Evolutionary conservation across 345 rosid species (phyloP).

Genomic region (Ailanthus altissimus): DNA sequence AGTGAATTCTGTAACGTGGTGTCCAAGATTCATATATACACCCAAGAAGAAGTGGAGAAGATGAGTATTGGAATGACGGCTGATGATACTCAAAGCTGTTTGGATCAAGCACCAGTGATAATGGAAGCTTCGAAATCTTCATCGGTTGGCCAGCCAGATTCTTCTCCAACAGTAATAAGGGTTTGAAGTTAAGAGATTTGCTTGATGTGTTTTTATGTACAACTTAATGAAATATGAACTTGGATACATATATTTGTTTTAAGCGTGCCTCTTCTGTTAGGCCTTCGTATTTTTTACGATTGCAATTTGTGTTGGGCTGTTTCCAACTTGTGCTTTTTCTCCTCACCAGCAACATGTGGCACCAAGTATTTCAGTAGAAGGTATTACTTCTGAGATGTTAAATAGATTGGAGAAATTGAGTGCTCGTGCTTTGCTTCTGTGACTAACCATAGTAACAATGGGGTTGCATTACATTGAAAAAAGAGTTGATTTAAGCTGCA

Average conservation of each 20-base stretch:
- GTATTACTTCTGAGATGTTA: neutral
- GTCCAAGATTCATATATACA: slow-evolving; percentile 79
- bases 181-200: slow-evolving; percentile 28
- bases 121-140: slow-evolving; percentile 90
- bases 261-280: neutral
- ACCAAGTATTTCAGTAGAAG: neutral
- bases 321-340: slow-evolving; percentile 2
- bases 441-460: neutral
- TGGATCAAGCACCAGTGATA: slow-evolving; percentile 69
- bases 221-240: neutral
- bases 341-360: neutral
- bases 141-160: slow-evolving; percentile 83
- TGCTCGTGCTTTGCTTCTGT: neutral
- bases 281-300: neutral
- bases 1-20: slow-evolving; percentile 88
- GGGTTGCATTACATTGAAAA: neutral
- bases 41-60: slow-evolving; percentile 89
- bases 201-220: slow-evolving; percentile 4
- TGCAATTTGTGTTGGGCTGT: neutral
- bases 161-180: slow-evolving; percentile 58
- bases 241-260: neutral
- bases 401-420: neutral
- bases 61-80: slow-evolving; percentile 51
- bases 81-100: slow-evolving; percentile 87
- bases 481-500: neutral